Evolutionary conservation across 345 rosid genomes (phyloP).

Genomic region (Hibiscus tridactylites): DNA sequence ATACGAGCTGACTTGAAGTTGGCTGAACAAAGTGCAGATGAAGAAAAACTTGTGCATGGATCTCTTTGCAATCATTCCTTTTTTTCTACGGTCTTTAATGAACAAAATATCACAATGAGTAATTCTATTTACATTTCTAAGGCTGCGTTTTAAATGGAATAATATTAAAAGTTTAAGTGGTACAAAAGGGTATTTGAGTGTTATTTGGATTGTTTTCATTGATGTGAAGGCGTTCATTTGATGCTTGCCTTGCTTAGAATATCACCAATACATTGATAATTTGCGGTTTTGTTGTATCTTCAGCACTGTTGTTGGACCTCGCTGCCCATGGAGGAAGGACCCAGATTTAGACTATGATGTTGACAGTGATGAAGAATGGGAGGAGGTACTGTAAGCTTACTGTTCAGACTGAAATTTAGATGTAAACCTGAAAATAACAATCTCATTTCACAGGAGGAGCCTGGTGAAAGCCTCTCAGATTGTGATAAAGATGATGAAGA

Average conservation of each 20-base stretch:
- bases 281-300: conserved; percentile 6
- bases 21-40: too few species aligned
- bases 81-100: too few species aligned
- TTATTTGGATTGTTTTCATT: background rate
- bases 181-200: background rate
- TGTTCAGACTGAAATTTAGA: conserved; percentile 1
- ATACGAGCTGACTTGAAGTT: too few species aligned
- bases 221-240: background rate
- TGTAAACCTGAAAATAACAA: conserved; percentile 1
- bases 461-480: conserved; percentile 97
- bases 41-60: too few species aligned
- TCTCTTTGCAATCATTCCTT: too few species aligned
- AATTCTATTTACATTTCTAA: too few species aligned
- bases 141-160: too few species aligned
- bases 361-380: conserved; percentile 98
- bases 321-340: conserved; percentile 68
- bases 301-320: conserved; percentile 61
- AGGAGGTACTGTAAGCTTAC: conserved; percentile 50
- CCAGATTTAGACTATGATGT: conserved; percentile 82
- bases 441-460: conserved; percentile 62
- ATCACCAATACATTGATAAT: conserved; percentile 2
- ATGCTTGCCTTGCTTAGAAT: background rate
- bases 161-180: background rate
- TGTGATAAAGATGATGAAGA: conserved; percentile 71
- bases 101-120: too few species aligned